Percentiles rank a stretch among this genome's conserved stretches.
Evolutionary conservation across 768 basidiomycete species (phyloP).

Genomic region (Pisolithus orientalis): DNA sequence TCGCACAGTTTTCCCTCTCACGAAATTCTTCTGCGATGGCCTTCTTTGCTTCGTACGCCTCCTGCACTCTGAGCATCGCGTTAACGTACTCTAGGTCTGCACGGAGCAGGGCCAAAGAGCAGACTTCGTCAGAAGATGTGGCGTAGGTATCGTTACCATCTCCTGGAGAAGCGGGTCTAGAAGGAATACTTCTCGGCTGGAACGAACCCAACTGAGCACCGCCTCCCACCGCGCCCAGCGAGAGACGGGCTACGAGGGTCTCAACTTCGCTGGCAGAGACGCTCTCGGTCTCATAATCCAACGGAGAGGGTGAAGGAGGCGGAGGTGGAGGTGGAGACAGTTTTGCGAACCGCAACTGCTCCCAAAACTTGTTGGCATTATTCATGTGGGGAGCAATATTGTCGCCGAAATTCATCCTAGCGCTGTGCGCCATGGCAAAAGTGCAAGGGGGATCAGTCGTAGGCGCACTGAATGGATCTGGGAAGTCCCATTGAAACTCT

Average conservation of each 20-base stretch:
- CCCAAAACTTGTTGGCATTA: too few species aligned
- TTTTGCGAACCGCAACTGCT: background rate
- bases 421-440: background rate
- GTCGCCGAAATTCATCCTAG: background rate
- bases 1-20: background rate
- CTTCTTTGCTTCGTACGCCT: background rate
- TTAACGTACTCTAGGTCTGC: background rate
- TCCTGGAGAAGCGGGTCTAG: background rate
- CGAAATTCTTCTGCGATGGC: background rate
- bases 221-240: background rate
- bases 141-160: too few species aligned
- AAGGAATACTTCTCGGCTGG: background rate
- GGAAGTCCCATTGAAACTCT: background rate
- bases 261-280: background rate
- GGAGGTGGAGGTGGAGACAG: background rate
- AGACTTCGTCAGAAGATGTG: background rate
- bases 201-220: background rate
- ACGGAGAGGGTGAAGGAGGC: background rate
- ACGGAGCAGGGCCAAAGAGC: background rate
- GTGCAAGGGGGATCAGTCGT: background rate
- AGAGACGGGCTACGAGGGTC: background rate
- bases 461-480: background rate
- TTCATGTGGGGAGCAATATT: background rate
- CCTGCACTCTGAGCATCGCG: background rate
- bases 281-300: background rate